Conservation (phyloP, 2,329 filamentous ascomycete species). For the Venturia asperata region DNA sequence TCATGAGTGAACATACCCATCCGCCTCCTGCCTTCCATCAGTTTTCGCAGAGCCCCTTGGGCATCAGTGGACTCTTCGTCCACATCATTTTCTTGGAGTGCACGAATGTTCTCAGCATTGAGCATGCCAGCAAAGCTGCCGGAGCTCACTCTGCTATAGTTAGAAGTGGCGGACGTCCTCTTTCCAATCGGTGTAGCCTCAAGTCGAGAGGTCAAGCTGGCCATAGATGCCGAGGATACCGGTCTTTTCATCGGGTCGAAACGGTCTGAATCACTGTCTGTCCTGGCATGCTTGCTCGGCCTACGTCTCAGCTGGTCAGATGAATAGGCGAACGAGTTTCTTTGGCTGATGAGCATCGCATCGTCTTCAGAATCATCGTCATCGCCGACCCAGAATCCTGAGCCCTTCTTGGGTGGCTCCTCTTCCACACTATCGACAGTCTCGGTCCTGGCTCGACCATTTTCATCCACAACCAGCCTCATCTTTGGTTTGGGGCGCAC, state of each 20-base stretch:
- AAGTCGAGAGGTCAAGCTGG: conserved; percentile 29
- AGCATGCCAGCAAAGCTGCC: conserved; percentile 29
- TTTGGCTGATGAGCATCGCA: conserved; percentile 29
- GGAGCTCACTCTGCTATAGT: conserved; percentile 29
- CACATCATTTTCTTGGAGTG: conserved; percentile 10
- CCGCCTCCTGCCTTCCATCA: conserved; percentile 33
- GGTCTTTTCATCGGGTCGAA: conserved; percentile 31
- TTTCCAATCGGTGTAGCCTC: conserved; percentile 20
- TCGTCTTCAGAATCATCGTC: conserved; percentile 33
- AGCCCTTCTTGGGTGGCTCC: background rate
- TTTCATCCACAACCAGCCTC: conserved; percentile 43
- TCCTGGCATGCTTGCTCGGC: conserved; percentile 31
- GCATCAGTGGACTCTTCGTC: conserved; percentile 27
- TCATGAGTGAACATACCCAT: conserved; percentile 26
- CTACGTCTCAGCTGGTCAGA: conserved; percentile 26
- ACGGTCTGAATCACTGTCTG: conserved; percentile 28
- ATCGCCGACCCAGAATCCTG: conserved; percentile 11
- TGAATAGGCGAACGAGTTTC: conserved; percentile 31
- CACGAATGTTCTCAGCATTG: conserved; percentile 19
- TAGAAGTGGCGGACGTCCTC: background rate
- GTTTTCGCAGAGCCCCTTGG: conserved; percentile 35
- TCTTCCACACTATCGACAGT: conserved; percentile 27
- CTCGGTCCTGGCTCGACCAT: conserved; percentile 41
- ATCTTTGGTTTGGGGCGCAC: conserved; percentile 32
- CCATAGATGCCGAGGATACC: conserved; percentile 28